Evolutionary conservation across 495 filamentous ascomycete genomes (phyloP).

Genomic region (Pyrenula massariospora): DNA sequence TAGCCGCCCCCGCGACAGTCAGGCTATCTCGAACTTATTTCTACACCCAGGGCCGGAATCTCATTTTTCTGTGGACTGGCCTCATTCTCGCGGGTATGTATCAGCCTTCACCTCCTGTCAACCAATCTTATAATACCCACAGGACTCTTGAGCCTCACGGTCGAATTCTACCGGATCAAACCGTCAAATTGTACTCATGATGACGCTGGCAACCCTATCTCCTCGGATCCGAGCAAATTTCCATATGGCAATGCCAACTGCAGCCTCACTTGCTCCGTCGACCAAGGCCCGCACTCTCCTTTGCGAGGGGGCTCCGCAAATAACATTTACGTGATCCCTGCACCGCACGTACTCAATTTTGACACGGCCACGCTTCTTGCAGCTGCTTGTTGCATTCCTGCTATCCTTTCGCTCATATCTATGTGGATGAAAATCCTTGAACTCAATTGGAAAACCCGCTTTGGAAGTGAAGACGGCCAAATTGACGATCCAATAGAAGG

Average conservation of each 20-base stretch:
- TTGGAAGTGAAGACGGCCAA: constrained; percentile 12
- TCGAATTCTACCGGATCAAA: constrained; percentile 43
- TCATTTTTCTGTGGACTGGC: constrained; percentile 48
- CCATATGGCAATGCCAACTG: constrained; percentile 22
- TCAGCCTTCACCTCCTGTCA: neutral
- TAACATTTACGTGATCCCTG: constrained; percentile 44
- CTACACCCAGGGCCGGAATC: constrained; percentile 45
- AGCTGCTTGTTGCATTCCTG: constrained; percentile 47
- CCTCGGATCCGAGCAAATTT: constrained; percentile 19
- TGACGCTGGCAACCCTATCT: constrained; percentile 22
- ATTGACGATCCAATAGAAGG: constrained; percentile 31
- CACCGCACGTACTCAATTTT: constrained; percentile 35
- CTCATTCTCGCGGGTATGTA: constrained; percentile 41
- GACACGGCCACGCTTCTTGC: constrained; percentile 41
- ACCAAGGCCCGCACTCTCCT: constrained; percentile 31
- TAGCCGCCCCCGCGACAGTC: constrained; percentile 46
- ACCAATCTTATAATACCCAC: constrained; percentile 4
- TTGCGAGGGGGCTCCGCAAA: constrained; percentile 34
- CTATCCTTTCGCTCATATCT: constrained; percentile 41
- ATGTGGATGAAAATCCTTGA: constrained; percentile 50
- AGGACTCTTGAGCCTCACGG: constrained; percentile 43
- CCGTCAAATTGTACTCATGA: constrained; percentile 25
- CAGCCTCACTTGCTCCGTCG: constrained; percentile 25
- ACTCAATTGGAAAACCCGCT: constrained; percentile 36
- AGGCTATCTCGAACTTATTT: constrained; percentile 46